A percentile compares a stretch with the other conserved stretches of the same genome.
Conservation (phyloP, 192 early-diverging fungal genomes). For the Rhizophagus prolifer region DNA sequence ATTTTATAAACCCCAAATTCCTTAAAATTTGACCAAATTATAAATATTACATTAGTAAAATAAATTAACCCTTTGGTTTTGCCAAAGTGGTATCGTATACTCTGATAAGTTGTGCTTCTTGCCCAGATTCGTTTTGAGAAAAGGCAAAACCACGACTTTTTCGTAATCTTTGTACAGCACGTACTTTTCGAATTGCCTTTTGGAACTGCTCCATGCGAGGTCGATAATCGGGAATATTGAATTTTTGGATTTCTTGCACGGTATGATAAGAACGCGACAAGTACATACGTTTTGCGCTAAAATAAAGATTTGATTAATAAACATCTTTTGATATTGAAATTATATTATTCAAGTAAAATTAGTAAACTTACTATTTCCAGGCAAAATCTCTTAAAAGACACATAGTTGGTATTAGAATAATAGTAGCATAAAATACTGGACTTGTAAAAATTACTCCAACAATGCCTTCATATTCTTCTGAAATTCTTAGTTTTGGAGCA, state of each 20-base stretch:
- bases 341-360: constrained; percentile 12
- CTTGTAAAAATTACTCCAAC: constrained; percentile 63
- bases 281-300: constrained; percentile 74
- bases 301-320: constrained; percentile 19
- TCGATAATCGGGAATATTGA: constrained; percentile 97
- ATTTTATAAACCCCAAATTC: not conserved
- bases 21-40: not conserved
- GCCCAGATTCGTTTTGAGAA: constrained; percentile 94
- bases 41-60: not conserved
- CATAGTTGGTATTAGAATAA: constrained; percentile 82
- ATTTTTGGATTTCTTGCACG: constrained; percentile 99
- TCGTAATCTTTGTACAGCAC: constrained; percentile 88
- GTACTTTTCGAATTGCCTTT: constrained; percentile 98
- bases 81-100: constrained; percentile 60
- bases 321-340: not conserved
- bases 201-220: constrained; percentile 98
- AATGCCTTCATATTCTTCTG: constrained; percentile 76
- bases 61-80: constrained; percentile 51
- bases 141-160: constrained; percentile 96
- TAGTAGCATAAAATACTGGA: constrained; percentile 81
- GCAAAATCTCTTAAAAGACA: constrained; percentile 86
- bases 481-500: constrained; percentile 64
- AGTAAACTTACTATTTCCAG: constrained; percentile 90
- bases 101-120: constrained; percentile 53
- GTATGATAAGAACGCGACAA: constrained; percentile 86